Evolutionary conservation across 1,139 yeast species (phyloP).

Genomic region (Keqinozyma sinolaborantium): DNA sequence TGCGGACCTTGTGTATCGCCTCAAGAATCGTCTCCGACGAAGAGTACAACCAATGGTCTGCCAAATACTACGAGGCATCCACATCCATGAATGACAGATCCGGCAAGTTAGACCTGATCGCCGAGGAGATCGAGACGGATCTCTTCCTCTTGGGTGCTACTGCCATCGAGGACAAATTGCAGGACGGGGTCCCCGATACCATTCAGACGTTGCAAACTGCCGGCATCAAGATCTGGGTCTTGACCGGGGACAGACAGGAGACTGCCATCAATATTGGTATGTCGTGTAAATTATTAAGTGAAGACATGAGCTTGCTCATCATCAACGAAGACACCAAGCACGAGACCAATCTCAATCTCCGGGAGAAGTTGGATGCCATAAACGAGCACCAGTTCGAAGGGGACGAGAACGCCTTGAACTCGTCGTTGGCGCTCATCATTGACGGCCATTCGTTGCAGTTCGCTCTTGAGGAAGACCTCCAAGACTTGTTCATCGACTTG

Average conservation of each 20-base stretch:
- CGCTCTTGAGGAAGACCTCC: slow-evolving; percentile 81
- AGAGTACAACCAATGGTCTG: slow-evolving; percentile 70
- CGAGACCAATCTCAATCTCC: slow-evolving; percentile 67
- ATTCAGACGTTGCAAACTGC: slow-evolving; percentile 93
- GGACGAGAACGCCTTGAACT: slow-evolving; percentile 55
- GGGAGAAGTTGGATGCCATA: slow-evolving; percentile 74
- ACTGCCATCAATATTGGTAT: slow-evolving; percentile 99
- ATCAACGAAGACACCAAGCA: slow-evolving; percentile 82
- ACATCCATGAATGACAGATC: slow-evolving; percentile 75
- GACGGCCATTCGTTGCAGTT: slow-evolving; percentile 88
- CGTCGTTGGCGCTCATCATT: slow-evolving; percentile 80
- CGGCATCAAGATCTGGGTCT: slow-evolving; percentile 94
- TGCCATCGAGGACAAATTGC: slow-evolving; percentile 96
- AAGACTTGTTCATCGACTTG: slow-evolving; percentile 71
- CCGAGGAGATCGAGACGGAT: slow-evolving; percentile 76
- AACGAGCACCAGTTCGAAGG: slow-evolving; percentile 63
- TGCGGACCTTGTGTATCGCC: slow-evolving; percentile 92
- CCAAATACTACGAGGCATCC: slow-evolving; percentile 70
- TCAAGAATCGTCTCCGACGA: slow-evolving; percentile 74
- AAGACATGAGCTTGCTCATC: slow-evolving; percentile 90
- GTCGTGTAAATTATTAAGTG: slow-evolving; percentile 92
- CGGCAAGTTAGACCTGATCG: slow-evolving; percentile 65
- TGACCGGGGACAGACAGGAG: slow-evolving; percentile 98
- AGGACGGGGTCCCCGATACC: slow-evolving; percentile 98
- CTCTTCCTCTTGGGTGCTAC: slow-evolving; percentile 90